Percentiles rank a stretch among this genome's conserved stretches.
phyloP scores from a whole-genome alignment of 2,329 filamentous ascomycete species.

The Fusarium clavum region DNA sequence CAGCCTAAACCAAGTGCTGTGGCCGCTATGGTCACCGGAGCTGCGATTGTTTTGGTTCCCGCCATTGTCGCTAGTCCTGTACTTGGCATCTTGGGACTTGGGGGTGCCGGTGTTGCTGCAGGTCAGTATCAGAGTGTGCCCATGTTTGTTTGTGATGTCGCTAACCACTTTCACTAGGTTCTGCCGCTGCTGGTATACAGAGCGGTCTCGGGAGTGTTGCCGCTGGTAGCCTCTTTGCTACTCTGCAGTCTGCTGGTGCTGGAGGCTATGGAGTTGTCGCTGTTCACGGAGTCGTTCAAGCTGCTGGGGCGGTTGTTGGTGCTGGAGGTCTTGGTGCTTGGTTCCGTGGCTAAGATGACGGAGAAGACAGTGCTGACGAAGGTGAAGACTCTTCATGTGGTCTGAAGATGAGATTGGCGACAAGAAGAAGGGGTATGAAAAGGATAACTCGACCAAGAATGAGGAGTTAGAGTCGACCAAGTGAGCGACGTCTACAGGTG shows the following conservation, averaged over 20 bases:
- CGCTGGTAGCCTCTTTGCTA: conserved; percentile 44
- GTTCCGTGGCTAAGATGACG: background rate
- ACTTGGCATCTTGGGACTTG: background rate
- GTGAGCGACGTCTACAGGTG: background rate
- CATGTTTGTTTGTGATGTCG: background rate
- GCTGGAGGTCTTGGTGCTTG: background rate
- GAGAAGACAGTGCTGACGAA: background rate
- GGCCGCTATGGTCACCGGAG: background rate
- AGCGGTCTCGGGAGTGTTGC: conserved; percentile 46
- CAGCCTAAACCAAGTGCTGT: background rate
- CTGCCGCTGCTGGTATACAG: conserved; percentile 45
- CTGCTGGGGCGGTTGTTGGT: background rate
- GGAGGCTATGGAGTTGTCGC: conserved; percentile 45
- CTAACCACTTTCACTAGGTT: conserved; percentile 29
- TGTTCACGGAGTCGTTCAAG: conserved; percentile 37
- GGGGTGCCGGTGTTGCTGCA: background rate
- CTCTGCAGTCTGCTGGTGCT: conserved; percentile 48
- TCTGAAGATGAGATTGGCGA: too few relatives aligned
- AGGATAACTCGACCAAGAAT: background rate
- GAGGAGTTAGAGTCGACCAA: background rate
- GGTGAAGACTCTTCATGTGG: background rate
- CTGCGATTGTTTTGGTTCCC: background rate
- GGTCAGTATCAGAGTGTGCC: background rate
- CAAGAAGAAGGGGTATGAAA: background rate
- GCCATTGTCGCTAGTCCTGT: background rate